These are phyloP conservation scores for Phaeosphaeriaceae sp. DNA, from an alignment of 2,329 filamentous ascomycete genomes.

Conservation along the genomic window DNA sequence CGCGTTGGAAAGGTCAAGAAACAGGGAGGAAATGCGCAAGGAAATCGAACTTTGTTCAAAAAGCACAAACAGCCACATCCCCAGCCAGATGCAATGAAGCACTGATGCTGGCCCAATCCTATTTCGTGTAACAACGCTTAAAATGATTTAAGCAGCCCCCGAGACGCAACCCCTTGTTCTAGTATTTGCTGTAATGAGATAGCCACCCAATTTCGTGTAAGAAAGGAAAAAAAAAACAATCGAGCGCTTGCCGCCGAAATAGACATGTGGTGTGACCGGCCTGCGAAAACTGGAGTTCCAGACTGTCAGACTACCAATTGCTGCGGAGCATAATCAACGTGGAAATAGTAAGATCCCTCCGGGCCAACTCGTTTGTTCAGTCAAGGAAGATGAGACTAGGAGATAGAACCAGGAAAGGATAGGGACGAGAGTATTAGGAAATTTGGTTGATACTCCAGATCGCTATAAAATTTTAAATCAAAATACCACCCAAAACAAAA, in stretches of 20 bases:
- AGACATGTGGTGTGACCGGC: constrained; percentile 5
- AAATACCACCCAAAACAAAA: constrained; percentile 29
- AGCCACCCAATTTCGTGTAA: constrained; percentile 30
- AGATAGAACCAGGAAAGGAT: constrained; percentile 15
- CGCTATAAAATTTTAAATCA: constrained; percentile 26
- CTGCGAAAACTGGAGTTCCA: neutral
- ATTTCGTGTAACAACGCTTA: constrained; percentile 29
- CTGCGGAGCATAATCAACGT: neutral
- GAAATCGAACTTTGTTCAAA: constrained; percentile 11
- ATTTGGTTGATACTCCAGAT: constrained; percentile 26
- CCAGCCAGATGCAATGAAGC: constrained; percentile 33
- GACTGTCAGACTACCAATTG: neutral
- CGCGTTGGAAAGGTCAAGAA: constrained; percentile 9
- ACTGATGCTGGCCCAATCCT: constrained; percentile 26
- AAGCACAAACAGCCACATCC: constrained; percentile 32
- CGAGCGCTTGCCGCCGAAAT: constrained; percentile 26
- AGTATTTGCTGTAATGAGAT: constrained; percentile 30
- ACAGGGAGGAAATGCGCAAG: constrained; percentile 3
- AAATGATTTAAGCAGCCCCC: constrained; percentile 30
- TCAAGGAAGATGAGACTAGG: neutral
- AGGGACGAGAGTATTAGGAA: constrained; percentile 19
- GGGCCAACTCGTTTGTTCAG: neutral
- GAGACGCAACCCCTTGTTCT: constrained; percentile 34
- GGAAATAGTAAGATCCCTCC: neutral
- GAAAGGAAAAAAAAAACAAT: constrained; percentile 19